phyloP scores from a whole-genome alignment of 176 grass and related monocot genomes.

The Rhynchospora breviuscula region DNA sequence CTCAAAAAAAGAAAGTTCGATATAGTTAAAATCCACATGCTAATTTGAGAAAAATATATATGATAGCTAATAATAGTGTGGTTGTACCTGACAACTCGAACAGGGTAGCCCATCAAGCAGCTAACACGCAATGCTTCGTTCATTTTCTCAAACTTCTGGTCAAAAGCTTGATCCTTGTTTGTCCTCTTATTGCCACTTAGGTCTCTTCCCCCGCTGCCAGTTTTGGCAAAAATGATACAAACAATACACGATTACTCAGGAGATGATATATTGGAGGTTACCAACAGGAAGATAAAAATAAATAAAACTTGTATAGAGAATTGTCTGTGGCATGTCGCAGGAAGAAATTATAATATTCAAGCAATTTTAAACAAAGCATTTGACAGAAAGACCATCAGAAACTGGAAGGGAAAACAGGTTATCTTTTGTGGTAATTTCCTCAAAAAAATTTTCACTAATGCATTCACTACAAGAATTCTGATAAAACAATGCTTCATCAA shows the following conservation, averaged over 20 bases:
- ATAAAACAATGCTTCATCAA: not conserved
- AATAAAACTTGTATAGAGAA: not conserved
- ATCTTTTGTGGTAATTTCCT: constrained; percentile 10
- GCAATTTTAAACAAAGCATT: not conserved
- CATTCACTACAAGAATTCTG: not conserved
- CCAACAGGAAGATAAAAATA: not conserved
- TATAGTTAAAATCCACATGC: not conserved
- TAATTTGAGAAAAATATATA: not conserved
- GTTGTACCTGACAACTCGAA: constrained; percentile 72
- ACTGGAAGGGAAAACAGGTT: not conserved
- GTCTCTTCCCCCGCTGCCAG: constrained; percentile 79
- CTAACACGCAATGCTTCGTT: constrained; percentile 79
- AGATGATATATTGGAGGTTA: not conserved
- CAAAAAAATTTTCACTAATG: not conserved
- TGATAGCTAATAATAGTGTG: constrained; percentile 12
- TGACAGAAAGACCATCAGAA: not conserved
- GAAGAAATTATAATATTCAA: constrained; percentile 14
- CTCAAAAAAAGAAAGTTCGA: not conserved
- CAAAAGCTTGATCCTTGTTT: constrained; percentile 84
- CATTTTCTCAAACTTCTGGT: constrained; percentile 92
- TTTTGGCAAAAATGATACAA: constrained; percentile 5
- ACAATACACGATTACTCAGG: not conserved
- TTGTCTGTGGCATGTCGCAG: not conserved
- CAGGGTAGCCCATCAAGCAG: constrained; percentile 82
- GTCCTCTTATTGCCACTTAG: constrained; percentile 92